Evolutionary conservation across 805 yeast species (phyloP).

Genomic region (Barnettozyma pratensis): DNA sequence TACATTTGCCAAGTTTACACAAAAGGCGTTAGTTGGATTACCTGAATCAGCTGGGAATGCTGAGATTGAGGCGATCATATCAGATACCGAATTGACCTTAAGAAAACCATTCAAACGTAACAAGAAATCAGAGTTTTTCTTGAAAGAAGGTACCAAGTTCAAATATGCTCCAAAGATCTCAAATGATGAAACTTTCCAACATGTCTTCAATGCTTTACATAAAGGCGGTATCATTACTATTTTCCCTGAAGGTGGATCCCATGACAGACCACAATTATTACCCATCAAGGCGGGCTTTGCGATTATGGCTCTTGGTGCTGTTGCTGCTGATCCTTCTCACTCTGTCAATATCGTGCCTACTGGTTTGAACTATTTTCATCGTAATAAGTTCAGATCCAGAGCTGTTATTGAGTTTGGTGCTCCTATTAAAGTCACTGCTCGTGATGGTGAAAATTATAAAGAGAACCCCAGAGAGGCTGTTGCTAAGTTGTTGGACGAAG

Average conservation of each 20-base stretch:
- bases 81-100: slow-evolving; percentile 66
- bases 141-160: slow-evolving; percentile 56
- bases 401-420: slow-evolving; percentile 92
- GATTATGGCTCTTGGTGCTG: slow-evolving; percentile 94
- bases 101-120: slow-evolving; percentile 59
- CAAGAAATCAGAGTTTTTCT: slow-evolving; percentile 39
- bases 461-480: slow-evolving; percentile 72
- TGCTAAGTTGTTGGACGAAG: slow-evolving; percentile 60
- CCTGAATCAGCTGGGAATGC: slow-evolving; percentile 76
- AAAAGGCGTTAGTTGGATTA: slow-evolving; percentile 64
- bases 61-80: slow-evolving; percentile 58
- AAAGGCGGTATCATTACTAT: slow-evolving; percentile 80
- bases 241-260: slow-evolving; percentile 98
- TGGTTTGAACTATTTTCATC: slow-evolving; percentile 94
- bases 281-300: slow-evolving; percentile 98
- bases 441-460: slow-evolving; percentile 58
- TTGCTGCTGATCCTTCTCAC: slow-evolving; percentile 68
- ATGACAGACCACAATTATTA: slow-evolving; percentile 83
- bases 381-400: slow-evolving; percentile 88
- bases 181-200: slow-evolving; percentile 73
- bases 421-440: slow-evolving; percentile 64
- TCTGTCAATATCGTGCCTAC: slow-evolving; percentile 86
- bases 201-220: slow-evolving; percentile 77
- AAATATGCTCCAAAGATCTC: slow-evolving; percentile 79
- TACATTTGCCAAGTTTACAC: slow-evolving; percentile 52